A percentile compares a stretch with the other conserved stretches of the same genome.
phyloP scores from a whole-genome alignment of 495 filamentous ascomycete genomes.

The Penicillium odoratum region DNA sequence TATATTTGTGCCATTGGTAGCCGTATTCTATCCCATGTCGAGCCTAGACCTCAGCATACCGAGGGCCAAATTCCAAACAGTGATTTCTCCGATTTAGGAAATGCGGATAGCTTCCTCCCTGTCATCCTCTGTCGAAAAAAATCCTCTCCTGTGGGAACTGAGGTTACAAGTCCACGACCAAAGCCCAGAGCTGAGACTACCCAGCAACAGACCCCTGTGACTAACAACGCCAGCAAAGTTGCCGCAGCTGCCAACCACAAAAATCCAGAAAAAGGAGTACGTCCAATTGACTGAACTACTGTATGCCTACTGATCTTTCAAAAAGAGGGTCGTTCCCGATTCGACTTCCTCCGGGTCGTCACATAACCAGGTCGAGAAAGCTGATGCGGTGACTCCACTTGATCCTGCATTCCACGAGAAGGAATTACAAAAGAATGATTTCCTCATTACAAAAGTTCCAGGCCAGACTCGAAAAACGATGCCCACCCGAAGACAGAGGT shows the following conservation, averaged over 20 bases:
- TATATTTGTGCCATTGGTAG: neutral
- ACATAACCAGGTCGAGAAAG: neutral
- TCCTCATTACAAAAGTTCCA: conserved; percentile 18
- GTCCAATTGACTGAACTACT: neutral
- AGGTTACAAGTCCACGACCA: neutral
- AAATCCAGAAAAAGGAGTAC: neutral
- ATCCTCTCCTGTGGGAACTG: neutral
- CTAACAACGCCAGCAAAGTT: neutral
- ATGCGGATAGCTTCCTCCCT: neutral
- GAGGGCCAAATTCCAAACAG: neutral
- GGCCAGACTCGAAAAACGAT: conserved; percentile 13
- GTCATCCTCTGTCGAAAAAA: neutral
- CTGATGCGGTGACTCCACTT: neutral
- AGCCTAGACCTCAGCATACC: neutral
- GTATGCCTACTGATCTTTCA: neutral
- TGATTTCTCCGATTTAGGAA: neutral
- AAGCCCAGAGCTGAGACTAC: neutral
- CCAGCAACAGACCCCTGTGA: neutral
- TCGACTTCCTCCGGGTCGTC: neutral
- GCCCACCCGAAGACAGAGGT: conserved; percentile 1
- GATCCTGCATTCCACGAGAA: neutral
- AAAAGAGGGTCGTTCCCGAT: neutral
- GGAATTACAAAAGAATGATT: conserved; percentile 2
- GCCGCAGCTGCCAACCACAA: no score
- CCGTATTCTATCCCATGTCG: neutral